A percentile compares a stretch with the other conserved stretches of the same genome.
These are phyloP conservation scores for Naegleria lovaniensis DNA, from an alignment of 208 protist genomes.

Conservation along the genomic window DNA sequence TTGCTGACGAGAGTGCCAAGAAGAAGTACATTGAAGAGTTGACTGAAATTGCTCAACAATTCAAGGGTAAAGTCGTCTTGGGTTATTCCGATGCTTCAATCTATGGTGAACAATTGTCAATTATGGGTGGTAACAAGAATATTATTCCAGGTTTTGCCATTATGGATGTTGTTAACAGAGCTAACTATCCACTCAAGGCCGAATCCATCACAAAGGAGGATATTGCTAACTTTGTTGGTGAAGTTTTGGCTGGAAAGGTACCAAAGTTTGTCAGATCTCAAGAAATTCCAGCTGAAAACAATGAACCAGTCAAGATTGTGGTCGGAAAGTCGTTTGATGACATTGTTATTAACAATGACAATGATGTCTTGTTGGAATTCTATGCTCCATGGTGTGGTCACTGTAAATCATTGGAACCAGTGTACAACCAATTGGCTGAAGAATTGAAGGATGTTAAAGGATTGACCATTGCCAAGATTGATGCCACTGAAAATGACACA, in stretches of 20 bases:
- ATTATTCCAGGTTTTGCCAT: neutral
- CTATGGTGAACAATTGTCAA: neutral
- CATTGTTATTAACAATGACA: constrained; percentile 67
- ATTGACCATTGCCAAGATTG: constrained; percentile 21
- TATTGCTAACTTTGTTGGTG: neutral
- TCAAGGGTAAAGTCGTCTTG: neutral
- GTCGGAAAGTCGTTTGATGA: constrained; percentile 61
- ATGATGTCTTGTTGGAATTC: constrained; percentile 58
- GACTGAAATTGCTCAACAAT: neutral
- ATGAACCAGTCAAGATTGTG: constrained; percentile 43
- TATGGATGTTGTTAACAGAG: neutral
- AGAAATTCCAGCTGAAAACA: neutral
- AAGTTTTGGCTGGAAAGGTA: neutral
- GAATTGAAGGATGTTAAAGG: neutral
- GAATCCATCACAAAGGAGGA: neutral
- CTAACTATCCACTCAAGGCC: neutral
- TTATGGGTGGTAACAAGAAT: neutral
- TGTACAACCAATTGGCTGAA: constrained; percentile 9
- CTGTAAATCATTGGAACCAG: constrained; percentile 9
- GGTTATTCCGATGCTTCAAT: neutral
- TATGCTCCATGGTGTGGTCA: constrained; percentile 31
- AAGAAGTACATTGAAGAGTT: neutral
- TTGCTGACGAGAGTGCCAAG: neutral
- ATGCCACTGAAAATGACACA: constrained; percentile 21
- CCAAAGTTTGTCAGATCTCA: neutral